phyloP scores from a whole-genome alignment of 176 grass and related monocot genomes.

The Musa beccarii region DNA sequence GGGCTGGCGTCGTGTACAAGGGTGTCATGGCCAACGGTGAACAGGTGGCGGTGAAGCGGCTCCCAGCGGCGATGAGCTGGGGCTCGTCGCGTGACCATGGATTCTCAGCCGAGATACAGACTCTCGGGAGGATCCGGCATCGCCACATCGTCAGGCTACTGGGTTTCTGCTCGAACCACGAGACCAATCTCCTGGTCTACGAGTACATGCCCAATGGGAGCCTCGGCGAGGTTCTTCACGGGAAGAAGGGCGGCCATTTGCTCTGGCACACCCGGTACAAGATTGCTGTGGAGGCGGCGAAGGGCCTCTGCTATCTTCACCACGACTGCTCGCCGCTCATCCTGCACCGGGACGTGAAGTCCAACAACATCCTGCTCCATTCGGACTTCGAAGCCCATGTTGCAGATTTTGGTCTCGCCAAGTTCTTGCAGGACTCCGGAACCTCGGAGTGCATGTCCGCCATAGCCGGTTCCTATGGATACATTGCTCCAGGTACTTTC shows the following conservation, averaged over 20 bases:
- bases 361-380: conserved; percentile 64
- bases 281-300: conserved; percentile 76
- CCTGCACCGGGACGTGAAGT: conserved; percentile 80
- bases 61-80: conserved; percentile 52
- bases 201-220: conserved; percentile 27
- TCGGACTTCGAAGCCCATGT: conserved; percentile 1
- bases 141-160: conserved; percentile 80
- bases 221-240: conserved; percentile 80
- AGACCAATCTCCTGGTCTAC: conserved; percentile 78
- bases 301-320: conserved; percentile 84
- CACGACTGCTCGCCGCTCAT: conserved; percentile 74
- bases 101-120: conserved; percentile 92
- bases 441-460: conserved; percentile 78
- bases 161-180: conserved; percentile 82
- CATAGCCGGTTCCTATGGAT: conserved; percentile 86
- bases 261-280: conserved; percentile 82
- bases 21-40: conserved; percentile 79
- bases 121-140: conserved; percentile 82
- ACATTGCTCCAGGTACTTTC: conserved; percentile 79
- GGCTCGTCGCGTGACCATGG: conserved; percentile 84
- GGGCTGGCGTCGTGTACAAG: conserved; percentile 91
- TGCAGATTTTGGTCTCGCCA: background rate
- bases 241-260: conserved; percentile 80
- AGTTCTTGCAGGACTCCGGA: background rate
- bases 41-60: conserved; percentile 80